Evolutionary conservation across 202 grass and related monocot genomes (phyloP).

Genomic region (Panicum hallii): DNA sequence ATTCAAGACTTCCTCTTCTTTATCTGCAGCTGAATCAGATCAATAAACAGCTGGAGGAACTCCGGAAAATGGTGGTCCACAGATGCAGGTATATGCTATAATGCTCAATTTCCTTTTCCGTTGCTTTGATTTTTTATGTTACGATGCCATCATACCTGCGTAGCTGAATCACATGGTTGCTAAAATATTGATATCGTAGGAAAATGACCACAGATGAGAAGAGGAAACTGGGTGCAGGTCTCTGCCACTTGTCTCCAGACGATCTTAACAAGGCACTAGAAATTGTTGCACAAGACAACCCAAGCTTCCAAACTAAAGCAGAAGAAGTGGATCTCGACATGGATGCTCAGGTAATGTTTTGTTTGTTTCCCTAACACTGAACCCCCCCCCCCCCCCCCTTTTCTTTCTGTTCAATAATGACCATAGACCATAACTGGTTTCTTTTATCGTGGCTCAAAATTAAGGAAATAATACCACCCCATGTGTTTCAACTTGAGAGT

Average conservation of each 20-base stretch:
- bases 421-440: neutral
- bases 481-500: neutral
- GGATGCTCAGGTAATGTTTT: slow-evolving; percentile 81
- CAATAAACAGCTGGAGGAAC: slow-evolving; percentile 65
- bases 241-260: slow-evolving; percentile 84
- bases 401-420: neutral
- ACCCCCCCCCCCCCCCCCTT: too few species aligned
- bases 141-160: neutral
- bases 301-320: too few species aligned
- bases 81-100: slow-evolving; percentile 79
- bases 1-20: slow-evolving; percentile 44
- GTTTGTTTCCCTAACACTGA: neutral
- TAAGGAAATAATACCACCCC: neutral
- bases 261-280: slow-evolving; percentile 90
- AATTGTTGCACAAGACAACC: slow-evolving; percentile 72
- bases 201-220: slow-evolving; percentile 99
- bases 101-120: slow-evolving; percentile 8
- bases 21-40: slow-evolving; percentile 74
- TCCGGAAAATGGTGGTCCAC: slow-evolving; percentile 68
- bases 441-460: neutral
- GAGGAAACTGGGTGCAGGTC: slow-evolving; percentile 87
- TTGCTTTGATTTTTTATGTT: slow-evolving; percentile 20
- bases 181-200: slow-evolving; percentile 52
- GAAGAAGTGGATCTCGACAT: slow-evolving; percentile 90
- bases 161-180: neutral